phyloP scores from a whole-genome alignment of 768 basidiomycete species.

The Collybiopsis confluens region DNA sequence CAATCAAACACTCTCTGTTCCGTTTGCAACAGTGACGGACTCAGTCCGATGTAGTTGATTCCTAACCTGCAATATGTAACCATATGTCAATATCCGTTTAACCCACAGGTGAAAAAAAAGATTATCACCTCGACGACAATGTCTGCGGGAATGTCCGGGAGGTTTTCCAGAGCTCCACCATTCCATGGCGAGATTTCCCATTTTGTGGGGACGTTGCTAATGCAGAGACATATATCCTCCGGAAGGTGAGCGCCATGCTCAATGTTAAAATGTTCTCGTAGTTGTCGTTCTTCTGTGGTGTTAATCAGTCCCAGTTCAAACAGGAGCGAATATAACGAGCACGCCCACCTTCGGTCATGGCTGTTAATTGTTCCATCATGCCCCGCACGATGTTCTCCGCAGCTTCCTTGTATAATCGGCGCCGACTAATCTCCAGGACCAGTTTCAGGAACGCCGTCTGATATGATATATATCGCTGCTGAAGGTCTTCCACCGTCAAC shows the following conservation, averaged over 20 bases:
- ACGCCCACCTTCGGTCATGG: slow-evolving; percentile 58
- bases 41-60: slow-evolving; percentile 2
- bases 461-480: slow-evolving; percentile 64
- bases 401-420: slow-evolving; percentile 61
- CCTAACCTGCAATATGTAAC: neutral
- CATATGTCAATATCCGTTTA: neutral
- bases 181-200: slow-evolving; percentile 64
- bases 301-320: neutral
- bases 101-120: neutral
- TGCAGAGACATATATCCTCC: slow-evolving; percentile 74
- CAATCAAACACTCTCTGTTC: slow-evolving; percentile 5
- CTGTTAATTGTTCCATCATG: slow-evolving; percentile 61
- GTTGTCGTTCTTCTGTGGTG: slow-evolving; percentile 57
- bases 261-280: slow-evolving; percentile 64
- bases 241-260: slow-evolving; percentile 74
- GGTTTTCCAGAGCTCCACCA: slow-evolving; percentile 49
- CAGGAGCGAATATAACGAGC: neutral
- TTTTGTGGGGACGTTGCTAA: slow-evolving; percentile 68
- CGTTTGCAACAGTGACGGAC: neutral
- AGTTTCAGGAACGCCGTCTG: slow-evolving; percentile 72
- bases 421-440: slow-evolving; percentile 66
- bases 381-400: slow-evolving; percentile 60
- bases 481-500: slow-evolving; percentile 56
- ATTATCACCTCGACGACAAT: slow-evolving; percentile 47
- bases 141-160: slow-evolving; percentile 62